Base-by-base conservation (phyloP, 106 monocot genomes). In the Acanthochlamys bracteata region DNA sequence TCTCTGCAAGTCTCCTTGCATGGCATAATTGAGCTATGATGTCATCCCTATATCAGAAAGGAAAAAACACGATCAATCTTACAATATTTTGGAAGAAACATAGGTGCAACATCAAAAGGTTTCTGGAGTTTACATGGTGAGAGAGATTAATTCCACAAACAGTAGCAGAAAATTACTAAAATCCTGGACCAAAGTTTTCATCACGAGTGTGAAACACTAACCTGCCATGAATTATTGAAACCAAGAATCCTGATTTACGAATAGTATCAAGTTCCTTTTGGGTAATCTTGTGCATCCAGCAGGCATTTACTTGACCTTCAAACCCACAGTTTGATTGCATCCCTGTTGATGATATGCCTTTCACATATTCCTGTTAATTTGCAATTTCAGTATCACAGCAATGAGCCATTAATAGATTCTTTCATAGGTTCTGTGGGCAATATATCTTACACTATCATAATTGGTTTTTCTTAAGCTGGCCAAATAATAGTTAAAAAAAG, bases 171-270 rank as follows among this genome's bases (percentile, higher is more conserved):
- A 49, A 14, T 49, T 4, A 49, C 17, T 49, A 14, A 12, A 49
- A 33, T 33, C 1, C 1, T 33, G 33, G 33, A 33, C 1, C 33
- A 3, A 33, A 33, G 6, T 43, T 25, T 16, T 19, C 16, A 65
- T 7, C 20, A 55, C 23, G 14, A 25, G 43, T 20, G 21, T 16
- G 14, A 53, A 53, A 12, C 19, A 66, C 74, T 42, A 57, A 91
- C 91, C 91, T 91, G 56, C 96, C 96, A 83, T 98, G 96, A 63
- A 98, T 83, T 40, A 98, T 76, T 21, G 85, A 88, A 71, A 98
- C 63, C 42, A 78, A 55, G 75, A 98, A 88, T 25, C 96, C 91
- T 25, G 88, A 65, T 8, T 83, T 72, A 49, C 91, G 78, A 55
- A 98, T 88, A 4, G 57, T 69, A 17, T 85, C 88, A 41, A 98